Evolutionary conservation across 2,329 filamentous ascomycete genomes (phyloP).

Genomic region (Akanthomyces muscarius): DNA sequence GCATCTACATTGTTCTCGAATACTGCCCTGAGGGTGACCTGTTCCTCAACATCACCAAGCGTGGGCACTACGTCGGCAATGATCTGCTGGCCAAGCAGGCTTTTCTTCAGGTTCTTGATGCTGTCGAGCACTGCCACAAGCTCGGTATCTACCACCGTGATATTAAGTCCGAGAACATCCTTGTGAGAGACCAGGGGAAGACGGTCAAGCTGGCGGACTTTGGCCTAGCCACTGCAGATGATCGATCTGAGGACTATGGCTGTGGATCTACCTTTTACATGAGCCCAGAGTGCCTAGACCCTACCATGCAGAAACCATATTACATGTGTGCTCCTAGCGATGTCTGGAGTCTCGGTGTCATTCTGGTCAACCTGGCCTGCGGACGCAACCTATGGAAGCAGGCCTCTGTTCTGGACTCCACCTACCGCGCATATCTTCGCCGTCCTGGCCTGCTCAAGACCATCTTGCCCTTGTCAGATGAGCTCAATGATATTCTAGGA

Average conservation of each 20-base stretch:
- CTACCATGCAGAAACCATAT: constrained; percentile 65
- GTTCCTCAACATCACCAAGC: constrained; percentile 96
- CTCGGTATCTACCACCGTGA: constrained; percentile 95
- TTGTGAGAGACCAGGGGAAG: constrained; percentile 82
- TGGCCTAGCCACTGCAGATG: constrained; percentile 83
- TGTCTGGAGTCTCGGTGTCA: constrained; percentile 96
- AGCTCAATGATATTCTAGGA: constrained; percentile 82
- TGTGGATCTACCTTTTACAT: constrained; percentile 99
- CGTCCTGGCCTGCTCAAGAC: constrained; percentile 84
- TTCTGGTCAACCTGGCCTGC: constrained; percentile 94
- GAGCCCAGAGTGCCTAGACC: constrained; percentile 94
- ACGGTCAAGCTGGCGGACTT: constrained; percentile 97
- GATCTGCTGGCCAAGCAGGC: constrained; percentile 81
- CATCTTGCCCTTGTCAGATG: constrained; percentile 85
- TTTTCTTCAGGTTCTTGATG: constrained; percentile 94
- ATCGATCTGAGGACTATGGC: constrained; percentile 86
- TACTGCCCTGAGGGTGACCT: constrained; percentile 96
- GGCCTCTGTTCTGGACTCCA: constrained; percentile 87
- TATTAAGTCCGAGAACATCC: constrained; percentile 95
- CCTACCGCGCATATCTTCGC: constrained; percentile 85
- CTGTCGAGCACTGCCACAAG: constrained; percentile 90
- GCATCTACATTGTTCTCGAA: constrained; percentile 93
- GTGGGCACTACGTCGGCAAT: constrained; percentile 88
- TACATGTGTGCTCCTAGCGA: constrained; percentile 95
- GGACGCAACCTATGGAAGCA: constrained; percentile 99